These are phyloP conservation scores for Coniochaeta sp. DNA, from an alignment of 2,329 filamentous ascomycete species.

Conservation along the genomic window DNA sequence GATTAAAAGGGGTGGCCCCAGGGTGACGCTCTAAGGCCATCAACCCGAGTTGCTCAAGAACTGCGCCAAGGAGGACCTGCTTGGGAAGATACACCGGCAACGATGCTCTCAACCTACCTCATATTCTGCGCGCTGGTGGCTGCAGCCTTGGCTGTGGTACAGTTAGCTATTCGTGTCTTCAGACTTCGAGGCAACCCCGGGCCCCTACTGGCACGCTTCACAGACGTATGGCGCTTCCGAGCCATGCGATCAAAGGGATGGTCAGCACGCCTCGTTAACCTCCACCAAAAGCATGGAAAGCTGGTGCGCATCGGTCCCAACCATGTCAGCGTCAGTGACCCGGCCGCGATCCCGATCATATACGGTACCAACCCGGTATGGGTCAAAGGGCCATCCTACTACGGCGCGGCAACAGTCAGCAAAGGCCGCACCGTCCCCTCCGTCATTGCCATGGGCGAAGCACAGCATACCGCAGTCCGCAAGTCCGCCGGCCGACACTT, in stretches of 20 bases:
- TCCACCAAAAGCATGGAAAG: constrained; percentile 6
- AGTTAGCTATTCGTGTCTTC: neutral
- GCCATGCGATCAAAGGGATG: constrained; percentile 5
- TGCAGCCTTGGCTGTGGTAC: constrained; percentile 1
- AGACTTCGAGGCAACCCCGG: constrained; percentile 5
- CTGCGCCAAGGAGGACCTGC: neutral
- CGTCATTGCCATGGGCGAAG: constrained; percentile 8
- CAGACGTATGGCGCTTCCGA: constrained; percentile 7
- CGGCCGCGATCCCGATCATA: constrained; percentile 6
- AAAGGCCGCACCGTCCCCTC: constrained; percentile 6
- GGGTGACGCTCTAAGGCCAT: neutral
- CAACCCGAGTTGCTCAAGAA: neutral
- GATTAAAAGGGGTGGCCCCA: neutral
- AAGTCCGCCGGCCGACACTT: constrained; percentile 6
- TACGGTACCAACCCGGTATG: constrained; percentile 9
- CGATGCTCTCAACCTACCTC: constrained; percentile 5
- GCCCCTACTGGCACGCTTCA: constrained; percentile 4
- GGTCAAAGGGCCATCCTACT: constrained; percentile 8
- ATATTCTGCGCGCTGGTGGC: constrained; percentile 4
- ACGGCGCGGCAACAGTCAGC: constrained; percentile 7
- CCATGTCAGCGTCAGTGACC: constrained; percentile 9
- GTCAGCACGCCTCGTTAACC: constrained; percentile 2
- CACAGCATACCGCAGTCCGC: constrained; percentile 7
- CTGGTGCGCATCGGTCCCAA: constrained; percentile 7
- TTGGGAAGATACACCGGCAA: neutral